Evolutionary conservation across 108 stramenopile species (phyloP).

Genomic region (Chaetoceros muelleri): DNA sequence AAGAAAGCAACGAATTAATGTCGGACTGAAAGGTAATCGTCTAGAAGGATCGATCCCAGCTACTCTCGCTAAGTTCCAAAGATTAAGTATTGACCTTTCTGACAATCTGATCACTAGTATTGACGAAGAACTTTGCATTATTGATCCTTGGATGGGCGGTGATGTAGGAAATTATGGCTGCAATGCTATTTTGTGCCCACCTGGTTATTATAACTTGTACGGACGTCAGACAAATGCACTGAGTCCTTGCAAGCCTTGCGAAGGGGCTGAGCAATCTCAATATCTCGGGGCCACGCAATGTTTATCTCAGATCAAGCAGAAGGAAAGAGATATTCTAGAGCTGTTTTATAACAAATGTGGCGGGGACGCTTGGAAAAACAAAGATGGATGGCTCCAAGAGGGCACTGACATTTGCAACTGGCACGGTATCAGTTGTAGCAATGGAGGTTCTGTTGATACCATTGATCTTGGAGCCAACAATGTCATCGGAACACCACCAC

Average conservation of each 20-base stretch:
- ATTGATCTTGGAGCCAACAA: conserved; percentile 66
- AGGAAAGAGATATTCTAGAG: conserved; percentile 47
- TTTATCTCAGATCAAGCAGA: conserved; percentile 17
- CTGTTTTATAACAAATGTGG: conserved; percentile 45
- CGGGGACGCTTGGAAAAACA: conserved; percentile 35
- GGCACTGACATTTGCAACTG: conserved; percentile 50
- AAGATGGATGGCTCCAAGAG: conserved; percentile 57
- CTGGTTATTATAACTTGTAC: conserved; percentile 38
- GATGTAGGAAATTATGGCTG: conserved; percentile 41
- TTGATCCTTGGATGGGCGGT: conserved; percentile 49
- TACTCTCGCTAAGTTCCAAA: conserved; percentile 18
- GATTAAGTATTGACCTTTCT: conserved; percentile 57
- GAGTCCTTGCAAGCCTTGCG: conserved; percentile 40
- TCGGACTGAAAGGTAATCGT: conserved; percentile 25
- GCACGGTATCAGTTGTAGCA: conserved; percentile 63
- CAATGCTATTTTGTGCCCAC: conserved; percentile 61
- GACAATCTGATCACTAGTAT: conserved; percentile 51
- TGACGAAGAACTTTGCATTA: conserved; percentile 43
- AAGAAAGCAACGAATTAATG: conserved; percentile 17
- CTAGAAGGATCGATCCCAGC: conserved; percentile 31
- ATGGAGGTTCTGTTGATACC: conserved; percentile 42
- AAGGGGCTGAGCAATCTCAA: conserved; percentile 31
- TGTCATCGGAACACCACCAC: conserved; percentile 57
- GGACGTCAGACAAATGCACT: conserved; percentile 42
- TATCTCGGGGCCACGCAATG: conserved; percentile 55